Evolutionary conservation across 2,329 filamentous ascomycete species (phyloP), one percentile per base, ranked within the genome.

Genomic region (Cladosporium sp.): DNA sequence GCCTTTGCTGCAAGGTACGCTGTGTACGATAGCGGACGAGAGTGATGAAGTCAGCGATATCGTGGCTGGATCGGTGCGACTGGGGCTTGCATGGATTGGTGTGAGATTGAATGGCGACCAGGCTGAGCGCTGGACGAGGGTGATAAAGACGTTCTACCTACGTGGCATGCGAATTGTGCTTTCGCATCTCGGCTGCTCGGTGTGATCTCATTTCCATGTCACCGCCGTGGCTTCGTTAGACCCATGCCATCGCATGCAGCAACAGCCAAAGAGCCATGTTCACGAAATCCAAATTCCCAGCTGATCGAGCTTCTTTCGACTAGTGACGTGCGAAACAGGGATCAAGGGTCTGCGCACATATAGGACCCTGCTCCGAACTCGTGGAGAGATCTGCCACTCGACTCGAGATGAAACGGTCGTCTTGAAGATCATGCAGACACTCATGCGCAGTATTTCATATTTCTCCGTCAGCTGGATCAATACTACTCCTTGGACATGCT

Each of bases 21-120:
- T n/a, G 28, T 47, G 19, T 20, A 17, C 28, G 47, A 50, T 50
- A 9, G 1, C 17, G 30, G 30, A 17, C 15, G 12, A 30, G 11
- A 50, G 47, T 50, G 28, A 50, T 50, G 47, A 50, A 50, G 47
- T 50, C 47, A 50, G 28, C 19, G 47, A 50, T 50, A 50, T 50
- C 47, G 47, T 50, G 47, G 47, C 47, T 50, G 47, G 30, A 50
- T 50, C 47, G 47, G 47, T 47, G 30, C 47, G 47, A 19, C 47
- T 8, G 47, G 25, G 30, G 47, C 47, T 15, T 50, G 47, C 47
- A 50, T 50, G 47, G 17, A 19, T 14, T 22, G 45, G 28, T 19
- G 45, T 17, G 28, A 50, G 47, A 30, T 30, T 19, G 43, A 28
- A 11, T 47, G 15, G 30, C 30, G 30, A 15, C 28, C 30, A n/a